phyloP scores from a whole-genome alignment of 202 grass and related monocot species.

The Carex arenaria region DNA sequence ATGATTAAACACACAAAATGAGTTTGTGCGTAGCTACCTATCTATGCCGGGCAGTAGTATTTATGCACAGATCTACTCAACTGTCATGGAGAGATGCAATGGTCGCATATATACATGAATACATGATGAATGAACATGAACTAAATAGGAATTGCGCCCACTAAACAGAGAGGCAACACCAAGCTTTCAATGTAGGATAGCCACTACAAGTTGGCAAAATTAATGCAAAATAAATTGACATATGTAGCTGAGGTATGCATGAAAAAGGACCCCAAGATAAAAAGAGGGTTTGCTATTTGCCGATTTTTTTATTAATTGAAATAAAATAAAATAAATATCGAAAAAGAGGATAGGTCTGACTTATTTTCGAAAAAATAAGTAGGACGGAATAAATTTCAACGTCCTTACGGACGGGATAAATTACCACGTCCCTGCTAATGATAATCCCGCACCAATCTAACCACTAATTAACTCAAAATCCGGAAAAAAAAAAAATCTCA shows the following conservation, averaged over 20 bases:
- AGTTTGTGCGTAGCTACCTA: not conserved
- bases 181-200: not conserved
- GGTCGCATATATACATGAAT: not conserved
- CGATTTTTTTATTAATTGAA: too few species aligned
- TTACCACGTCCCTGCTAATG: too few species aligned
- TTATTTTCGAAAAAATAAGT: too few species aligned
- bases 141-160: not conserved
- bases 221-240: not conserved
- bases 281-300: not conserved
- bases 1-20: not conserved
- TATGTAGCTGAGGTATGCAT: not conserved
- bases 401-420: too few species aligned
- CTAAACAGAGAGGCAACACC: not conserved
- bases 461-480: too few species aligned
- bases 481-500: too few species aligned
- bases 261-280: not conserved
- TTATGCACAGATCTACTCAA: not conserved
- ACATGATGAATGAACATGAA: not conserved
- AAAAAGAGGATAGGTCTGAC: too few species aligned
- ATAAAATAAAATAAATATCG: too few species aligned
- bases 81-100: not conserved
- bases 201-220: not conserved
- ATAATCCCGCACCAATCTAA: too few species aligned
- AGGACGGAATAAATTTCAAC: too few species aligned
- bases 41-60: not conserved